These are phyloP conservation scores for Corinectria fuckeliana DNA, from an alignment of 2,329 filamentous ascomycete species.

Conservation along the genomic window DNA sequence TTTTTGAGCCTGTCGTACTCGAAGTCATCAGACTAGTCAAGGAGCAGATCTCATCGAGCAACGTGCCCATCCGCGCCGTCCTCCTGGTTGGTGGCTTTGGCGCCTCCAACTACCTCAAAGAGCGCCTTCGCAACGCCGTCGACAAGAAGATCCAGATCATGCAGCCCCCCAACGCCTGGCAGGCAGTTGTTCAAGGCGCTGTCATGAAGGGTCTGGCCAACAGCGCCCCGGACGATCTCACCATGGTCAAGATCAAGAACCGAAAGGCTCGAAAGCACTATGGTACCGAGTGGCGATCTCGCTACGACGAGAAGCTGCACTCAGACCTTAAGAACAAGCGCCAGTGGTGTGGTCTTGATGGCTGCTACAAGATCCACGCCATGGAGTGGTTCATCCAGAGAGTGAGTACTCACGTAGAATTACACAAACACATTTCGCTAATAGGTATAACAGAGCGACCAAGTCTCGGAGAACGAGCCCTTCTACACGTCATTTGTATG, in stretches of 20 bases:
- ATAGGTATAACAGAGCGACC: constrained; percentile 40
- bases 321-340: constrained; percentile 40
- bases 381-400: constrained; percentile 54
- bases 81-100: constrained; percentile 56
- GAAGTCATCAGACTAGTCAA: constrained; percentile 52
- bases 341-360: constrained; percentile 47
- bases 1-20: constrained; percentile 53
- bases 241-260: constrained; percentile 48
- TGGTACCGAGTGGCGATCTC: constrained; percentile 44
- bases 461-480: constrained; percentile 49
- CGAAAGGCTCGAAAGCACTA: constrained; percentile 53
- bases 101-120: constrained; percentile 52
- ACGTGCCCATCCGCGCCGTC: constrained; percentile 48
- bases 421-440: not conserved
- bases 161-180: constrained; percentile 55
- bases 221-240: constrained; percentile 42
- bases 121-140: constrained; percentile 46
- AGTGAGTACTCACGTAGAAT: constrained; percentile 31
- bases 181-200: constrained; percentile 55
- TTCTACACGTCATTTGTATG: constrained; percentile 43
- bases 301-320: constrained; percentile 42
- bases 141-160: constrained; percentile 48
- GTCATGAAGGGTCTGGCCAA: constrained; percentile 55
- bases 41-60: constrained; percentile 49
- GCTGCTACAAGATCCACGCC: constrained; percentile 45